phyloP scores from a whole-genome alignment of 1,284 basidiomycete genomes.

The Malassezia arunalokei region DNA sequence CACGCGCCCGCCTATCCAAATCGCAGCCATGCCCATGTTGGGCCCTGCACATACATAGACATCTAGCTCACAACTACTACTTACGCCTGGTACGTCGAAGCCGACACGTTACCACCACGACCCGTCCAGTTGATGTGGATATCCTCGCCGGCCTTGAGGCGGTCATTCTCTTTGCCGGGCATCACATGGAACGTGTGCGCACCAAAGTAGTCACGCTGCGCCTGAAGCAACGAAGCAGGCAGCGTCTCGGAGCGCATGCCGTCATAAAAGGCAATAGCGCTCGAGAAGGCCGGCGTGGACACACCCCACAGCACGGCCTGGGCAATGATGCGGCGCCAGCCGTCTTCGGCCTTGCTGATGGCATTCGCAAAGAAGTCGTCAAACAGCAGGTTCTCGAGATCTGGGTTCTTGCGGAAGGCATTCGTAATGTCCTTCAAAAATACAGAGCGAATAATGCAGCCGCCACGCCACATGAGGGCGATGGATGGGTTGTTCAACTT shows the following conservation, averaged over 20 bases:
- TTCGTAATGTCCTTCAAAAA: constrained; percentile 52
- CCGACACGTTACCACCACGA: constrained; percentile 82
- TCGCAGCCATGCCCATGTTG: constrained; percentile 12
- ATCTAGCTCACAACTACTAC: not conserved
- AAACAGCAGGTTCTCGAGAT: constrained; percentile 86
- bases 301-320: constrained; percentile 97
- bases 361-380: constrained; percentile 96
- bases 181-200: constrained; percentile 30
- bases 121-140: constrained; percentile 62
- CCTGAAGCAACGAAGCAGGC: constrained; percentile 84
- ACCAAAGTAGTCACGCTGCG: constrained; percentile 57
- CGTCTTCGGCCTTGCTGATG: constrained; percentile 85
- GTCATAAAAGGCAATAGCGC: constrained; percentile 96
- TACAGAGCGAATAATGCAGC: constrained; percentile 74
- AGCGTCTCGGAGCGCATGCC: constrained; percentile 78
- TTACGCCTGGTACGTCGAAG: constrained; percentile 78
- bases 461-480: constrained; percentile 98
- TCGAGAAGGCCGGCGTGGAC: constrained; percentile 87
- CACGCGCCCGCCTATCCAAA: not conserved
- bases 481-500: constrained; percentile 72
- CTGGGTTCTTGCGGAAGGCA: constrained; percentile 74
- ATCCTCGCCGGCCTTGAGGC: constrained; percentile 63
- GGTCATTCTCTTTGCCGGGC: constrained; percentile 35
- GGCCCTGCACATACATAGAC: not conserved
- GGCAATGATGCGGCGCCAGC: constrained; percentile 93